phyloP scores from a whole-genome alignment of 129 eudicot species.

The Lactuca sativa region DNA sequence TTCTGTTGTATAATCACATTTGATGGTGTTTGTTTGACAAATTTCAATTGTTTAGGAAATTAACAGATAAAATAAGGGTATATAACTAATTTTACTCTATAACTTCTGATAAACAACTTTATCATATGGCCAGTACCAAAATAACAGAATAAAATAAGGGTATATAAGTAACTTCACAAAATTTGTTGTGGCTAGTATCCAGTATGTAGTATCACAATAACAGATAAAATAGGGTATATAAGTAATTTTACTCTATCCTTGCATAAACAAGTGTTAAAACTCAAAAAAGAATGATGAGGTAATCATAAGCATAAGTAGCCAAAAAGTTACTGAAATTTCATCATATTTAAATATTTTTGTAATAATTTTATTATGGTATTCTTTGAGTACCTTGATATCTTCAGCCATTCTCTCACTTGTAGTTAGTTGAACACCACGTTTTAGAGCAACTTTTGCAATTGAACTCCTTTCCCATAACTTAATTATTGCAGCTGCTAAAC shows the following conservation, averaged over 20 bases:
- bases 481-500: constrained; percentile 81
- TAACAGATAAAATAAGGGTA: too few species aligned
- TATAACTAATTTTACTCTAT: neutral
- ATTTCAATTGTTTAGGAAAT: too few species aligned
- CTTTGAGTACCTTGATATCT: constrained; percentile 71
- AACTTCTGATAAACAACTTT: neutral
- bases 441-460: constrained; percentile 80
- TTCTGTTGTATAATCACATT: too few species aligned
- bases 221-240: too few species aligned
- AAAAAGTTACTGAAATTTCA: neutral
- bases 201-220: too few species aligned
- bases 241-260: too few species aligned
- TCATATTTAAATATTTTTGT: constrained; percentile 8
- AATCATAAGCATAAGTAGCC: neutral
- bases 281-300: neutral
- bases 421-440: constrained; percentile 94
- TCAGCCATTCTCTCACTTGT: constrained; percentile 99
- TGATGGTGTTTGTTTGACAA: too few species aligned
- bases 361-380: constrained; percentile 10
- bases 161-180: too few species aligned
- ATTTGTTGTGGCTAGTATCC: too few species aligned
- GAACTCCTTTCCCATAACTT: constrained; percentile 92
- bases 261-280: too few species aligned
- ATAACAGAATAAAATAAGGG: too few species aligned
- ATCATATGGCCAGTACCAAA: too few species aligned